Evolutionary conservation across 495 filamentous ascomycete species (phyloP).

Genomic region (Emericellopsis terricola): DNA sequence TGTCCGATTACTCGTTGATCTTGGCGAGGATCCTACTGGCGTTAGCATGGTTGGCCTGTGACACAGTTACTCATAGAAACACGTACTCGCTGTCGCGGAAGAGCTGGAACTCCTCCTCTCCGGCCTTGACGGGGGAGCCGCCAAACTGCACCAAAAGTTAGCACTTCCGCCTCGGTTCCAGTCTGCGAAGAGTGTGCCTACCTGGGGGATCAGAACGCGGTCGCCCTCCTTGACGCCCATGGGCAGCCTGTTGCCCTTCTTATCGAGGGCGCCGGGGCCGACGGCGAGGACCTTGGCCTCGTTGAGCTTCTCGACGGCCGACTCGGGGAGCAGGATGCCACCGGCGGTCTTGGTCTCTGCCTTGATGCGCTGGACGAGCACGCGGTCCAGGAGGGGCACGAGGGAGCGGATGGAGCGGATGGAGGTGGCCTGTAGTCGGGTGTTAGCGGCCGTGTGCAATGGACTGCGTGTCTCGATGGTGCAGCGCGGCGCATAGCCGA

Average conservation of each 20-base stretch:
- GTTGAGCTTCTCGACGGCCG: slow-evolving; percentile 92
- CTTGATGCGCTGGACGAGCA: slow-evolving; percentile 96
- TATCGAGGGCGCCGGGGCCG: slow-evolving; percentile 71
- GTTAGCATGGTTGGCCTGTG: no score
- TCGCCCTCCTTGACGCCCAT: slow-evolving; percentile 72
- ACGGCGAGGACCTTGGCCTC: slow-evolving; percentile 93
- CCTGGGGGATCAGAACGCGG: slow-evolving; percentile 92
- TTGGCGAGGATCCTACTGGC: slow-evolving; percentile 56
- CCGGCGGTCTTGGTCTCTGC: slow-evolving; percentile 88
- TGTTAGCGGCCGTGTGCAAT: neutral
- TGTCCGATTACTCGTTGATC: slow-evolving; percentile 56
- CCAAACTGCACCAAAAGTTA: slow-evolving; percentile 51
- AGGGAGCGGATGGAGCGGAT: slow-evolving; percentile 94
- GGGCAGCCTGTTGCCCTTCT: slow-evolving; percentile 68
- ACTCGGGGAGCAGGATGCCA: slow-evolving; percentile 96
- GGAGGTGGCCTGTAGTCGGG: slow-evolving; percentile 34
- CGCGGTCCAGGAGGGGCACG: slow-evolving; percentile 91
- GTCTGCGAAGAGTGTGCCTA: slow-evolving; percentile 34
- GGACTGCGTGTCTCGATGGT: no score
- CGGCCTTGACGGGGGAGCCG: slow-evolving; percentile 89
- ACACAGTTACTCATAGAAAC: no score
- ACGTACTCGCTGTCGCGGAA: slow-evolving; percentile 95
- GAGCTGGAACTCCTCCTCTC: slow-evolving; percentile 87
- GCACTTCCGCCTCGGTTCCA: slow-evolving; percentile 6
- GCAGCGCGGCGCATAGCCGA: no score